Base-by-base conservation (phyloP, 768 basidiomycete genomes). In the Hericium coralloides region DNA sequence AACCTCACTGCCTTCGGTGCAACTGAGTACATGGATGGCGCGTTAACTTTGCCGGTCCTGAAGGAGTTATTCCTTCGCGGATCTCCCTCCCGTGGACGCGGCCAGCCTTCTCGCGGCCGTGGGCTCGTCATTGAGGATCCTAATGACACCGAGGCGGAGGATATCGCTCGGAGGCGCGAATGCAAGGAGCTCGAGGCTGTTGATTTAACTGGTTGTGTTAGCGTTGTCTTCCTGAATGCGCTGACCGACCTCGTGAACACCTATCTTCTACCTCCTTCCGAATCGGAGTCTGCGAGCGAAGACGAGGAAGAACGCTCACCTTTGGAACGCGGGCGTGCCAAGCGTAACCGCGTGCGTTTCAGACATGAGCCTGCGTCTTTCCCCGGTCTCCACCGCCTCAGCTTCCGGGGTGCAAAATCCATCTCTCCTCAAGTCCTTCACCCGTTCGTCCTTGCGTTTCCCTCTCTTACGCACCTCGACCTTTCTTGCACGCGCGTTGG, bases 21-120 rank as follows among this genome's bases (percentile, higher is more conserved):
- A 5, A 98, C 95, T 2, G 95, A 99, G 69, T 99, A 98, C 68
- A 98, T 99, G 91, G 95, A 99, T 63, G 87, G 90, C 3, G 87
- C 95, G 0, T 76, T 99, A 43, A 90, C 87, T 12, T 74, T 89
- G 15, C 77, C 85, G 0, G 94, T 98, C 17, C 74, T 99, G 12
- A 89, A 85, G 55, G 95, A 98, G 66, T 73, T 99, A 17, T 84
- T 99, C 65, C 82, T 98, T 59, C 85, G 95, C 26, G 95, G 95
- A 25, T 72, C 76, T 7, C 79, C 82, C 9, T 85, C 86, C 25
- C 81, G 84, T 43, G 82, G 82, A 0, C 77, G 87, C 12, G 84
- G 87, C 0, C 83, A 85, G 20, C 82, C 83, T 12, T 76, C 79
- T 12, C 83, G 89, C 52, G 83, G 85, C 4, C 85, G 88, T 26